phyloP scores from a whole-genome alignment of 1,139 yeast genomes.

The Tardiomyces depauwii region DNA sequence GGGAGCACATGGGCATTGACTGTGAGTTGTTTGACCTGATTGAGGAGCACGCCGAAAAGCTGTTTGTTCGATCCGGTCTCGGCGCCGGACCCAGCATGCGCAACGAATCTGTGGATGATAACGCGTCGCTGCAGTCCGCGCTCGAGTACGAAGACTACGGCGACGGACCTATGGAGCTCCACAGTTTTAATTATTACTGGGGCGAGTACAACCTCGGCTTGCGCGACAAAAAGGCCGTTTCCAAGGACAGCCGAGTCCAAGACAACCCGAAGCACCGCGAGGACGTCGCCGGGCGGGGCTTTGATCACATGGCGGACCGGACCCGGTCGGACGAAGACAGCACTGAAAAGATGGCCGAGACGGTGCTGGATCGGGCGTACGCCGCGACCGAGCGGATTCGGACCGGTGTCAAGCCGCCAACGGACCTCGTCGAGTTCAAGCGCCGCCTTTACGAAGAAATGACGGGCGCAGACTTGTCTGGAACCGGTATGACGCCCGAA shows the following conservation, averaged over 20 bases:
- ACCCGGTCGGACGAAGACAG: background rate
- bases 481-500: background rate
- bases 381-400: background rate
- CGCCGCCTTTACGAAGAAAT: background rate
- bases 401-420: background rate
- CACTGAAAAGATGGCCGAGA: background rate
- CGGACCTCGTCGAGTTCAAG: background rate
- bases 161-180: constrained; percentile 22
- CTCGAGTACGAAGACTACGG: background rate
- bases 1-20: constrained; percentile 92
- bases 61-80: constrained; percentile 6
- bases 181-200: constrained; percentile 64
- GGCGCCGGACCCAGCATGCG: background rate
- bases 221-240: constrained; percentile 69
- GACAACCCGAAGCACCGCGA: constrained; percentile 48
- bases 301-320: constrained; percentile 38
- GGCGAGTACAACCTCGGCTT: constrained; percentile 82
- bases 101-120: background rate
- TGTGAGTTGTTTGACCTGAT: constrained; percentile 79
- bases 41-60: constrained; percentile 29
- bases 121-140: background rate
- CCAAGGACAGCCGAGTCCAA: constrained; percentile 72
- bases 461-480: background rate
- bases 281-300: constrained; percentile 72
- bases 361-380: background rate